Evolutionary conservation across 2,329 filamentous ascomycete genomes (phyloP).

Genomic region (Domatiomyces catenatus): DNA sequence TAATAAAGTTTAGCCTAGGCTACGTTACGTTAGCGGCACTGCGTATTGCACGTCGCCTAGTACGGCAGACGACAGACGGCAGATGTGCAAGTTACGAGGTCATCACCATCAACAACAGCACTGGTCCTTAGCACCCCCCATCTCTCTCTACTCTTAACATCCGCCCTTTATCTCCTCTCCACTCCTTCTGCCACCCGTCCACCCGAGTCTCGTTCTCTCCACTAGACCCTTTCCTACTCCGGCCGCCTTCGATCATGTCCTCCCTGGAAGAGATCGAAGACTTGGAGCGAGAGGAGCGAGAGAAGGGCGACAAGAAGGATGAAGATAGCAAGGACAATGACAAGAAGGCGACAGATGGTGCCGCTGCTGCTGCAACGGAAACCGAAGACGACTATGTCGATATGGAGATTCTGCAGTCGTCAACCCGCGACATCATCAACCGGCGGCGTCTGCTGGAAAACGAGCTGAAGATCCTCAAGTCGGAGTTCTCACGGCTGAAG

Average conservation of each 20-base stretch:
- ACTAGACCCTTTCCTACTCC: neutral
- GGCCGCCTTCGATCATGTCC: conserved; percentile 47
- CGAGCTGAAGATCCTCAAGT: conserved; percentile 96
- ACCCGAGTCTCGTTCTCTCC: too few relatives aligned
- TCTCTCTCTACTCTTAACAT: neutral
- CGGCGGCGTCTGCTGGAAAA: conserved; percentile 88
- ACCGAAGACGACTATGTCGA: conserved; percentile 73
- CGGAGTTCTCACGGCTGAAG: conserved; percentile 81
- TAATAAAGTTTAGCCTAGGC: neutral
- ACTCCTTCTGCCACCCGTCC: neutral
- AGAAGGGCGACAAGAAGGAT: conserved; percentile 48
- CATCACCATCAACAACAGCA: neutral
- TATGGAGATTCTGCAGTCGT: conserved; percentile 80
- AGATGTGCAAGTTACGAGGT: neutral
- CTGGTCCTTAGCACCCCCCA: neutral
- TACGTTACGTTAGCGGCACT: too few relatives aligned
- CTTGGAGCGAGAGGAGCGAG: conserved; percentile 52
- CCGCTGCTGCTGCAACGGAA: conserved; percentile 46
- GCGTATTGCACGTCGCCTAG: neutral
- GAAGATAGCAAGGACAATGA: conserved; percentile 41
- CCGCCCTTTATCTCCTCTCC: neutral
- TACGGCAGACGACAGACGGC: neutral
- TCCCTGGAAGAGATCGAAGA: conserved; percentile 86
- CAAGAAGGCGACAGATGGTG: conserved; percentile 30
- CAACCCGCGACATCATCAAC: conserved; percentile 87